Percentiles rank a stretch among this genome's conserved stretches.
Conservation (phyloP, 2,329 filamentous ascomycete genomes). For the Reticulascus tulasneorum region DNA sequence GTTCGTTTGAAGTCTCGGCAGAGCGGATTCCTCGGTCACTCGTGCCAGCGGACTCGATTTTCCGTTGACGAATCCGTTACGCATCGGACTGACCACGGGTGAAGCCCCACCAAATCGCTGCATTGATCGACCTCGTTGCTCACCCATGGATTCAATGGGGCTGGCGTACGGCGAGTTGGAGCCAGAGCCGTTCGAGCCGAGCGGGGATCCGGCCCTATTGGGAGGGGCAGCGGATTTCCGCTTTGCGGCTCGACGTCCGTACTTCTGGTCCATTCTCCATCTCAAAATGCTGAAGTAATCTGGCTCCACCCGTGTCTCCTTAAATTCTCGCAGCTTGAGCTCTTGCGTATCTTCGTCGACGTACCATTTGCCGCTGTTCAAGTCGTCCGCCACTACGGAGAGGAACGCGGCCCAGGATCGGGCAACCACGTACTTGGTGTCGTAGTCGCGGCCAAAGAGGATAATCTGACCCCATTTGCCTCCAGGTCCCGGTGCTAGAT, state of each 20-base stretch:
- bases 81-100: slow-evolving; percentile 60
- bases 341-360: slow-evolving; percentile 91
- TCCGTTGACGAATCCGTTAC: slow-evolving; percentile 54
- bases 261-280: slow-evolving; percentile 94
- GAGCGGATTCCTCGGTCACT: slow-evolving; percentile 64
- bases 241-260: slow-evolving; percentile 62
- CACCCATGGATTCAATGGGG: slow-evolving; percentile 47
- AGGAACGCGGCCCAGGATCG: slow-evolving; percentile 88
- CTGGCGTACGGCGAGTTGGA: slow-evolving; percentile 61
- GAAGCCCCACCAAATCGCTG: slow-evolving; percentile 65
- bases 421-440: slow-evolving; percentile 95
- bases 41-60: slow-evolving; percentile 70
- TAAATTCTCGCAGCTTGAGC: slow-evolving; percentile 90
- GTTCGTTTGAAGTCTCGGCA: slow-evolving; percentile 31
- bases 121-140: slow-evolving; percentile 66
- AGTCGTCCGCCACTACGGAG: slow-evolving; percentile 82
- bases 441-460: slow-evolving; percentile 93
- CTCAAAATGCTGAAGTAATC: slow-evolving; percentile 91
- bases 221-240: slow-evolving; percentile 46
- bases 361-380: slow-evolving; percentile 83
- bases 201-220: slow-evolving; percentile 39
- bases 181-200: slow-evolving; percentile 42
- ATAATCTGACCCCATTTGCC: slow-evolving; percentile 97
- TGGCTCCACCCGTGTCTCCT: slow-evolving; percentile 82
- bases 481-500: slow-evolving; percentile 82